Evolutionary conservation across 2,329 filamentous ascomycete genomes (phyloP), one percentile per base, ranked within the genome.

Genomic region (Penicillium expansum): DNA sequence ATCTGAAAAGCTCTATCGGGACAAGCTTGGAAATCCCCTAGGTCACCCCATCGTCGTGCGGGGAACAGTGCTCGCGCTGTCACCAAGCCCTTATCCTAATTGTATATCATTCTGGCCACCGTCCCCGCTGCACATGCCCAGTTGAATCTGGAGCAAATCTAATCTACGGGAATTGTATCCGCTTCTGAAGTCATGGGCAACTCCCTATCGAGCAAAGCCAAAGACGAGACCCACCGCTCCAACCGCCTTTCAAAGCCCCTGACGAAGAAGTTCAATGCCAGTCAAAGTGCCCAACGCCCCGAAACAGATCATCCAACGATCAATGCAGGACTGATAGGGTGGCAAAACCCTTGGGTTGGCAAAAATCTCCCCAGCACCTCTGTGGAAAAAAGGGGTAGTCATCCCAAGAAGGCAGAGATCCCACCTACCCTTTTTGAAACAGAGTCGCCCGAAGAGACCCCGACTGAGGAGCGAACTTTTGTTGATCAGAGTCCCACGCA

Each of bases 231-330:
- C 42, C 68, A 68, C 55, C 69, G 65, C 52, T 66, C 68, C 29
- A 75, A 74, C 49, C 71, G 72, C 53, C 62, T 75, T 35, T 74
- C 73, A 38, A 76, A 75, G 45, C 70, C 73, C 30, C 63, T 68
- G n/a, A 68, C 68, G 13, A 72, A 66, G 43, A 63, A 62, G 42
- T 43, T 64, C 20, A 55, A 43, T 48, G 48, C 56, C 18, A 58
- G 49, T 29, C 48, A 61, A 22, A 62, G 52, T 47, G 50, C 60
- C 20, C 55, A 65, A n/a, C 54, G 30, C 5, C n/a, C 47, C 5
- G 51, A 59, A 27, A 32, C 49, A 20, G 59, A 66, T 29, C 20
- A 35, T 20, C 41, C 52, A 20, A 49, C 57, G 29, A 29, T 63
- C 22, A 45, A 27, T 32, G 47, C 62, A 8, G 64, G 62, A 2